Conservation (phyloP, 2,329 filamentous ascomycete genomes). For the Talaromyces sp. region DNA sequence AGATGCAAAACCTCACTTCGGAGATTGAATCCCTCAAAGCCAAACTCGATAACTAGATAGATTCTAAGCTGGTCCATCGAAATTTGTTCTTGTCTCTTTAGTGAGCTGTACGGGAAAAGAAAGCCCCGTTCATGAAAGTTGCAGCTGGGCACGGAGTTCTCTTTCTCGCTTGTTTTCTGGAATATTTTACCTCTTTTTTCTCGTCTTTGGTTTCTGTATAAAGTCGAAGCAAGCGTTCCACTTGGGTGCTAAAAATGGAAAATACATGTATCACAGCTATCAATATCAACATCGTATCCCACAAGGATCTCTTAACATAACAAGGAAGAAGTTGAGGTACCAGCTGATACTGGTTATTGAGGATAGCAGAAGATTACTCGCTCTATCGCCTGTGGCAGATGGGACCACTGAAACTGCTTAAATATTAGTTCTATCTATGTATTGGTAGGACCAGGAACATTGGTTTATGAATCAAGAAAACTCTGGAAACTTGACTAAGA, state of each 20-base stretch:
- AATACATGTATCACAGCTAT: neutral
- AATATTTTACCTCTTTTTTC: neutral
- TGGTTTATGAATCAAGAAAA: neutral
- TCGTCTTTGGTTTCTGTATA: neutral
- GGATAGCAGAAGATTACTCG: neutral
- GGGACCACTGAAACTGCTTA: no score
- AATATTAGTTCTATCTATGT: no score
- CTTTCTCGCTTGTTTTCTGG: neutral
- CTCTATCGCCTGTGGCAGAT: neutral
- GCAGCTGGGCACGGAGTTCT: neutral
- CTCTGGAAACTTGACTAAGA: neutral
- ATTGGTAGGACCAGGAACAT: no score
- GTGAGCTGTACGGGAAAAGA: neutral
- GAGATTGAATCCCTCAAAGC: slow-evolving; percentile 76
- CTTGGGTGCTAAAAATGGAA: neutral
- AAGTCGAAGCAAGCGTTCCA: slow-evolving; percentile 10
- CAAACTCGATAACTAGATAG: slow-evolving; percentile 10
- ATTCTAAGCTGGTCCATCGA: neutral
- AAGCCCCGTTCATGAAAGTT: neutral
- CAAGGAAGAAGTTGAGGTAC: neutral
- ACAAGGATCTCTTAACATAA: neutral
- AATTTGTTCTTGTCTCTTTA: neutral
- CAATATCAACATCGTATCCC: neutral
- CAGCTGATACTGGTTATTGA: neutral
- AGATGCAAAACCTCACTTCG: slow-evolving; percentile 65